A percentile compares a stretch with the other conserved stretches of the same genome.
Evolutionary conservation across 352 stramenopile genomes (phyloP).

Genomic region (Globisporangium nagaii): DNA sequence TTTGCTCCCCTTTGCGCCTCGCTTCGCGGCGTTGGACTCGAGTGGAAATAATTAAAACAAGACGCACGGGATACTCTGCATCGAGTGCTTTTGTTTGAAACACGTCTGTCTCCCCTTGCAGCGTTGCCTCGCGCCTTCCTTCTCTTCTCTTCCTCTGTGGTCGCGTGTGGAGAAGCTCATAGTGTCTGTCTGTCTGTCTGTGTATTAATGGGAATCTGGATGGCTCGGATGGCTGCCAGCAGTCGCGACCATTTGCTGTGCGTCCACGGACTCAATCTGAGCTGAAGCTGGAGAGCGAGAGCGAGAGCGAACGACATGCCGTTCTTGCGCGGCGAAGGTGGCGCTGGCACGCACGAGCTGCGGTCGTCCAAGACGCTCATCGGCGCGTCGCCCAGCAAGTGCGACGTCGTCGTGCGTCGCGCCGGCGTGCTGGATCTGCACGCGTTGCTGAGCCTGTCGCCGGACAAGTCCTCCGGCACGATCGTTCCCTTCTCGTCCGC

Average conservation of each 20-base stretch:
- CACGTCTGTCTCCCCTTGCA: neutral
- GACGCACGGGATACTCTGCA: slow-evolving; percentile 17
- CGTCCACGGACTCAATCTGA: too few relatives aligned
- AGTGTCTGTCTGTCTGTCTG: neutral
- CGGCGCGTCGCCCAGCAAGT: slow-evolving; percentile 32
- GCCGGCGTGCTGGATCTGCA: slow-evolving; percentile 47
- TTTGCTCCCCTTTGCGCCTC: neutral
- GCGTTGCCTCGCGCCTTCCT: neutral
- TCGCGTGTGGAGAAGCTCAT: too few relatives aligned
- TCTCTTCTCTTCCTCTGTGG: neutral
- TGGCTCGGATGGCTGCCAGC: too few relatives aligned
- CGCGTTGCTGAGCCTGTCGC: slow-evolving; percentile 41
- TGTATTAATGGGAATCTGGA: too few relatives aligned
- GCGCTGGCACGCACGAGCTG: slow-evolving; percentile 25
- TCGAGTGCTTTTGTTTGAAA: slow-evolving; percentile 12
- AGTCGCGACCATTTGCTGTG: slow-evolving; percentile 5
- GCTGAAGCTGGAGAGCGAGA: too few relatives aligned
- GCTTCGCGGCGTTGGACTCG: slow-evolving; percentile 16
- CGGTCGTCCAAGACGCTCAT: slow-evolving; percentile 62
- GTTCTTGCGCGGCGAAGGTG: slow-evolving; percentile 20
- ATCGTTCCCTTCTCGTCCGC: slow-evolving; percentile 44
- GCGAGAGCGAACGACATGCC: too few relatives aligned
- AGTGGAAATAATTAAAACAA: slow-evolving; percentile 60
- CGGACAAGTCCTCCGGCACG: slow-evolving; percentile 26
- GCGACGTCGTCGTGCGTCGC: slow-evolving; percentile 46